Evolutionary conservation across 2,329 filamentous ascomycete species (phyloP).

Genomic region (Grosmannia serpens): DNA sequence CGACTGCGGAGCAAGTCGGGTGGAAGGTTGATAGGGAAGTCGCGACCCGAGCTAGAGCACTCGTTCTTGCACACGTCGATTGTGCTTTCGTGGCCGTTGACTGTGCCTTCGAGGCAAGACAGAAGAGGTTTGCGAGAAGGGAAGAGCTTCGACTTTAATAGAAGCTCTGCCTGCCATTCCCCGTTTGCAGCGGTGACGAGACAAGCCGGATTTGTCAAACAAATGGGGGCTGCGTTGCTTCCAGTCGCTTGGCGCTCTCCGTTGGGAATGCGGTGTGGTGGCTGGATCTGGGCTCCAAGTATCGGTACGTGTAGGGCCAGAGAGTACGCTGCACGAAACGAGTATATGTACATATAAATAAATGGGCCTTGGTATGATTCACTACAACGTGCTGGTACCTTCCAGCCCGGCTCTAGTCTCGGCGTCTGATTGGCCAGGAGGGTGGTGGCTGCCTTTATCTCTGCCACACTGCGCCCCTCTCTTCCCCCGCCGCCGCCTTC

Average conservation of each 20-base stretch:
- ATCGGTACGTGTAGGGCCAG: not conserved
- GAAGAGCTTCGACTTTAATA: no score
- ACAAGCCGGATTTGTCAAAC: no score
- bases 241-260: no score
- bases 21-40: not conserved
- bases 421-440: slow-evolving; percentile 5
- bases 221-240: no score
- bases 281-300: not conserved
- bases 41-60: not conserved
- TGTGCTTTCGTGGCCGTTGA: not conserved
- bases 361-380: slow-evolving; percentile 2
- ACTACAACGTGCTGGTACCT: slow-evolving; percentile 8
- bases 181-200: no score
- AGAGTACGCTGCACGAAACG: no score
- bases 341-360: not conserved
- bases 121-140: no score
- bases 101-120: no score
- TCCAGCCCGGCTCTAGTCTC: slow-evolving; percentile 3
- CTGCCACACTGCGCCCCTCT: slow-evolving; percentile 7
- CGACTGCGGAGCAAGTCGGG: slow-evolving; percentile 2
- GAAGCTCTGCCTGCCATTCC: no score
- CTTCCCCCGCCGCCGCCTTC: not conserved
- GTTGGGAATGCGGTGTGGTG: no score
- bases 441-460: not conserved
- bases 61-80: not conserved